phyloP scores from a whole-genome alignment of 1,284 basidiomycete genomes.

The Somion occarium region DNA sequence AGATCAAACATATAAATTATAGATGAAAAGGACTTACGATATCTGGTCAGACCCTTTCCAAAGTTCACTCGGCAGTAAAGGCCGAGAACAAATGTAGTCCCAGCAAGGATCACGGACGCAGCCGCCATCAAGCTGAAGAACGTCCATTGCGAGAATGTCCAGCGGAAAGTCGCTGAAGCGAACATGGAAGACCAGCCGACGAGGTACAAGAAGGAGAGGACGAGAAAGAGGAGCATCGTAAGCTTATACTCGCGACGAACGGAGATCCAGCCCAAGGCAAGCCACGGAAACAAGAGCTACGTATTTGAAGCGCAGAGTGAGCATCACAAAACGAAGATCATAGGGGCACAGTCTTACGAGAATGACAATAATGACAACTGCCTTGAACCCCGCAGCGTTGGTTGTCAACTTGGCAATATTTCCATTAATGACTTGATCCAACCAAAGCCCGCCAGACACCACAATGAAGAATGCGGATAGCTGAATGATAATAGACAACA shows the following conservation, averaged over 20 bases:
- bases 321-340: slow-evolving; percentile 5
- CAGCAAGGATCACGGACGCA: slow-evolving; percentile 53
- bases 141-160: slow-evolving; percentile 68
- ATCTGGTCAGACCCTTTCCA: slow-evolving; percentile 63
- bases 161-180: slow-evolving; percentile 63
- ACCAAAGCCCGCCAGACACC: slow-evolving; percentile 64
- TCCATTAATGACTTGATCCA: slow-evolving; percentile 71
- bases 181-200: slow-evolving; percentile 71
- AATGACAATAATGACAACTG: slow-evolving; percentile 50
- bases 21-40: slow-evolving; percentile 46
- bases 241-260: slow-evolving; percentile 60
- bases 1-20: slow-evolving; percentile 2
- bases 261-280: slow-evolving; percentile 67
- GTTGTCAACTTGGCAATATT: slow-evolving; percentile 49
- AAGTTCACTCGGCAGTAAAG: slow-evolving; percentile 68
- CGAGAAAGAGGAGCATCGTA: slow-evolving; percentile 59
- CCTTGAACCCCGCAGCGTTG: slow-evolving; percentile 47
- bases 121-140: slow-evolving; percentile 67
- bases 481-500: slow-evolving; percentile 69
- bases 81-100: slow-evolving; percentile 54
- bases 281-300: slow-evolving; percentile 66
- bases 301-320: slow-evolving; percentile 9
- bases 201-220: slow-evolving; percentile 54
- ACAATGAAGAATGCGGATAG: slow-evolving; percentile 74
- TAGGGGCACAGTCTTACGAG: slow-evolving; percentile 39